Conservation (phyloP, 2,329 filamentous ascomycete genomes). For the Exophiala sp. region DNA sequence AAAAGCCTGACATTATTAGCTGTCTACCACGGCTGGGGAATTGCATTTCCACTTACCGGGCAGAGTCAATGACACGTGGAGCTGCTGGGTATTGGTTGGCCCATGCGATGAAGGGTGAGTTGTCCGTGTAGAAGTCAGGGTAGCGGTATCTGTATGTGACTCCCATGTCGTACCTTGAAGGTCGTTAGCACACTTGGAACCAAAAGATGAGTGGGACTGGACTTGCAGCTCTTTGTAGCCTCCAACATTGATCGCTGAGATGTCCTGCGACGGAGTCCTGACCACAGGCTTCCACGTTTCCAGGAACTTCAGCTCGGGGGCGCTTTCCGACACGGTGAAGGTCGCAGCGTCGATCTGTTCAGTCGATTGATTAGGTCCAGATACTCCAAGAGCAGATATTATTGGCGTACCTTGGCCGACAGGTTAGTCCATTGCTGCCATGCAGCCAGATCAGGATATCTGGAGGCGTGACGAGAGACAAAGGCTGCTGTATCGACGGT, state of each 20-base stretch:
- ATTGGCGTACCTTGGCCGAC: conserved; percentile 17
- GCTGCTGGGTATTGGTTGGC: conserved; percentile 49
- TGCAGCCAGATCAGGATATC: conserved; percentile 61
- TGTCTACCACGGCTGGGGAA: no score
- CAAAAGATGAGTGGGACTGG: no score
- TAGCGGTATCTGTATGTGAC: conserved; percentile 33
- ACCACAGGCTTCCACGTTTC: conserved; percentile 58
- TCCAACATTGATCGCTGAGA: conserved; percentile 58
- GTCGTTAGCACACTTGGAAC: no score
- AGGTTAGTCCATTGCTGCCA: conserved; percentile 54
- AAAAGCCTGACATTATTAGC: conserved; percentile 42
- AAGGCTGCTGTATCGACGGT: conserved; percentile 60
- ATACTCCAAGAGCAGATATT: conserved; percentile 4
- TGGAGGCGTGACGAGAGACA: conserved; percentile 59
- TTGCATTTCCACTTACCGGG: conserved; percentile 33
- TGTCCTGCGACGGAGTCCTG: conserved; percentile 53
- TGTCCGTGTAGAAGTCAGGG: conserved; percentile 49
- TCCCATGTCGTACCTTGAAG: conserved; percentile 41
- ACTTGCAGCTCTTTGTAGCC: conserved; percentile 55
- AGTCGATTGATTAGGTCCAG: background rate
- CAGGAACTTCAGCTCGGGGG: conserved; percentile 56
- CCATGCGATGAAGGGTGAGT: conserved; percentile 57
- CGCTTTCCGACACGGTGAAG: conserved; percentile 41
- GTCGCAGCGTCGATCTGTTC: conserved; percentile 51
- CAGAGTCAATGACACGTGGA: conserved; percentile 61